Conservation (phyloP, 768 basidiomycete species). For the Mycena metata region DNA sequence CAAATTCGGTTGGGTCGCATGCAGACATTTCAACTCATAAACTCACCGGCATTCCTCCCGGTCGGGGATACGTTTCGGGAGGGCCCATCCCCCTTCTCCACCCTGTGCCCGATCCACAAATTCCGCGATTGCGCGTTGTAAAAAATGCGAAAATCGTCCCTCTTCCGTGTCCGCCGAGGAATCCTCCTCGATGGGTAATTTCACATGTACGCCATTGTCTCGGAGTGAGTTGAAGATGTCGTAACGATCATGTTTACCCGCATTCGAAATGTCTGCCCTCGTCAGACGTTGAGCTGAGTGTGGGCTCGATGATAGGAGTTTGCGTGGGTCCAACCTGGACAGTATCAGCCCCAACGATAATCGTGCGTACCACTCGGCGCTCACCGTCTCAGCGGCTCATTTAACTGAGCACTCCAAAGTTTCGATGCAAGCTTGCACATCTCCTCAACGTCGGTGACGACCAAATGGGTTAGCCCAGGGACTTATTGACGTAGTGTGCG, state of each 20-base stretch:
- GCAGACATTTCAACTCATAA: constrained; percentile 3
- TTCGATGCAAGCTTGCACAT: constrained; percentile 1
- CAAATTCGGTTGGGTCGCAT: constrained; percentile 10
- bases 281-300: not conserved
- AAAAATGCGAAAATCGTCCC: no score
- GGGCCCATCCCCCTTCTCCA: constrained; percentile 11
- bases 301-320: constrained; percentile 17
- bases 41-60: constrained; percentile 20
- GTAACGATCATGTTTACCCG: not conserved
- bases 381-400: no score
- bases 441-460: not conserved
- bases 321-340: constrained; percentile 9
- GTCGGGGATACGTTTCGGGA: not conserved
- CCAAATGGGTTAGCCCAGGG: constrained; percentile 14
- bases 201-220: constrained; percentile 5
- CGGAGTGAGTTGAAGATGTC: not conserved
- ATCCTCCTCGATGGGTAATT: constrained; percentile 14
- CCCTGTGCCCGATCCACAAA: constrained; percentile 11
- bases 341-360: constrained; percentile 10
- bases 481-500: not conserved
- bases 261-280: constrained; percentile 17
- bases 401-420: no score
- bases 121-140: constrained; percentile 4
- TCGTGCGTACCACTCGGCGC: not conserved
- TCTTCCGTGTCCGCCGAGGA: not conserved